Base-by-base conservation (phyloP, 2,329 filamentous ascomycete genomes). In the Fusarium sp. region DNA sequence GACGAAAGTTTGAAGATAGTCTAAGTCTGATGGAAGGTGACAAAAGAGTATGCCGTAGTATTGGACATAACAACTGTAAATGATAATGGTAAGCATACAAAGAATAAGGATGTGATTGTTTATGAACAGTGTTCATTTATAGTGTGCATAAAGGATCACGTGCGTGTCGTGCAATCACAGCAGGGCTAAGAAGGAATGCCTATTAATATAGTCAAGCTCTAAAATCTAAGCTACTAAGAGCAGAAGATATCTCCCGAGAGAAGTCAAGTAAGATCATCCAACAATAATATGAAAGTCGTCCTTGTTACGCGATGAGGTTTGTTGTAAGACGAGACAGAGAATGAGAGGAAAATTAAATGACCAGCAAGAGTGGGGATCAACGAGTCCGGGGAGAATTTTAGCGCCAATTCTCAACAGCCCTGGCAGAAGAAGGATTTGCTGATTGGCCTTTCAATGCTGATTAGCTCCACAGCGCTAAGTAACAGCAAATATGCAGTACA, bases 241-340 rank as follows among this genome's bases (percentile, higher is more conserved):
- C 6, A 25, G 7, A 4, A 5, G 1, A 5, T 18, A 5, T 11
- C 5, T 18, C 22, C 0, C 6, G 9, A 45, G 4, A 18, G 5
- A 44, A 16, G 43, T 45, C 6, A 24, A 12, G 9, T 16, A 25
- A 25, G 22, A 16, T 5, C 4, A 18, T 45, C 15, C 0, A 45
- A 16, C 22, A 24, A 45, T 8, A 18, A 18, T 2, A 45, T 12
- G 0, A 25, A 7, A 22, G 15, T 25, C 5, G 22, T 45, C 22
- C 15, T 45, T 5, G 6, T 25, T 45, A 25, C 15, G 22, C 11
- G 20, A 43, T 5, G 42, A 24, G 15, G 20, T 24, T 44, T 15
- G 42, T 24, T 10, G 1, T 16, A 4, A 10, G 22, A 25, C 2
- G 14, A 25, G 22, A 12, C 9, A 25, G 43, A 45, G 43, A 25